These are phyloP conservation scores for Ambrosiella beaveri DNA, from an alignment of 2,329 filamentous ascomycete genomes.

Conservation along the genomic window DNA sequence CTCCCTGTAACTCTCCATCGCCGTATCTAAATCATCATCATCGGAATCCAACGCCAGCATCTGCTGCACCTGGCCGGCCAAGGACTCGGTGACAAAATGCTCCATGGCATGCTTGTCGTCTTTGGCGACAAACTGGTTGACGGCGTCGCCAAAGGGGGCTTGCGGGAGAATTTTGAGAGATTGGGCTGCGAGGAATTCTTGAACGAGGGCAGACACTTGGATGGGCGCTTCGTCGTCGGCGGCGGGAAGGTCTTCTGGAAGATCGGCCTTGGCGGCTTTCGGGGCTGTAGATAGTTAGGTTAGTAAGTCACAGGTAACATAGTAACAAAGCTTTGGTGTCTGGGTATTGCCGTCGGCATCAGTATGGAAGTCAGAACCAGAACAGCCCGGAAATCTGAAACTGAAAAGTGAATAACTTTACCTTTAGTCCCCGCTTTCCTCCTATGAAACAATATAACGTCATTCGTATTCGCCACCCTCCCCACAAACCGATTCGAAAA, in stretches of 20 bases:
- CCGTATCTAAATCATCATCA: constrained; percentile 47
- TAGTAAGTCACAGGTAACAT: neutral
- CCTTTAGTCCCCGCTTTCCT: constrained; percentile 44
- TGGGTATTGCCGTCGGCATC: too few relatives aligned
- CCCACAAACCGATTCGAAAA: constrained; percentile 85
- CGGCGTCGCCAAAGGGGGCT: constrained; percentile 81
- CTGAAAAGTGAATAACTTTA: neutral
- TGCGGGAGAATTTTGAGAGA: constrained; percentile 85
- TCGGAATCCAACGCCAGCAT: constrained; percentile 49
- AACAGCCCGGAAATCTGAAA: neutral
- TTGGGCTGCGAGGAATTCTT: constrained; percentile 72
- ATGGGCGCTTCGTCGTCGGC: constrained; percentile 32
- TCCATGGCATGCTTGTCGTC: constrained; percentile 90
- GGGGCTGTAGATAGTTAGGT: constrained; percentile 16
- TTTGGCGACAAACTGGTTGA: constrained; percentile 84
- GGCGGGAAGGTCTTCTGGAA: constrained; percentile 42
- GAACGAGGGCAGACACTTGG: constrained; percentile 76
- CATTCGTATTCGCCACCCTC: constrained; percentile 85
- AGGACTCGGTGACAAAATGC: constrained; percentile 54
- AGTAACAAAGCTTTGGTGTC: neutral
- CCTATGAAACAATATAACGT: constrained; percentile 82
- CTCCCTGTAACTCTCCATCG: constrained; percentile 56
- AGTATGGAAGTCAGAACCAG: too few relatives aligned
- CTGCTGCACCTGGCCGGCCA: constrained; percentile 52
- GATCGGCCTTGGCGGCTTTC: constrained; percentile 33